Percentiles rank a stretch among this genome's conserved stretches.
These are phyloP conservation scores for Seiridium unicorne DNA, from an alignment of 2,329 filamentous ascomycete species.

Conservation along the genomic window DNA sequence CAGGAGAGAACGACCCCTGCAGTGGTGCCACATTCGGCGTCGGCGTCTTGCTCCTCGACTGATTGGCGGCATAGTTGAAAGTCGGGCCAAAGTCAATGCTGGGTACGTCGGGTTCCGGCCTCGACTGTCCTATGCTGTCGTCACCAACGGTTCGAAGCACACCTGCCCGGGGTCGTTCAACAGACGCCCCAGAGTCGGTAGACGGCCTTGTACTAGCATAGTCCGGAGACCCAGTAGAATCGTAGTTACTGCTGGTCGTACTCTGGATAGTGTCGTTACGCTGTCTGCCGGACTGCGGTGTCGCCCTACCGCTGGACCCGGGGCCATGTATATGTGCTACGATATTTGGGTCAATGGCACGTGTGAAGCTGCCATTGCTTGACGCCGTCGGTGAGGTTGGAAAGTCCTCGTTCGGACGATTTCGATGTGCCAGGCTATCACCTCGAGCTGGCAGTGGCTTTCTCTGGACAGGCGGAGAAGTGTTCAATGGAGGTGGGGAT, in stretches of 20 bases:
- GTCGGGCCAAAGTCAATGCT: constrained; percentile 85
- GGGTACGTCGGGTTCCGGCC: constrained; percentile 54
- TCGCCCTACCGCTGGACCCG: constrained; percentile 23
- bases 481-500: constrained; percentile 30
- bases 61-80: constrained; percentile 54
- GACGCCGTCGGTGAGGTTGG: constrained; percentile 32
- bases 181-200: constrained; percentile 45
- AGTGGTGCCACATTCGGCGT: constrained; percentile 14
- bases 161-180: constrained; percentile 72
- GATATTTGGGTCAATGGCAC: constrained; percentile 45
- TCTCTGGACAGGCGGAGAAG: constrained; percentile 42
- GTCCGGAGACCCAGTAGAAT: constrained; percentile 69
- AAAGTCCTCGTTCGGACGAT: constrained; percentile 35
- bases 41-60: constrained; percentile 30
- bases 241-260: constrained; percentile 43
- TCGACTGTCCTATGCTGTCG: constrained; percentile 10
- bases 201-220: constrained; percentile 71
- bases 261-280: constrained; percentile 37
- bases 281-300: constrained; percentile 18
- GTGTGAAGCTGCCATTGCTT: constrained; percentile 36
- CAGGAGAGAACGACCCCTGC: neutral
- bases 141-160: constrained; percentile 76
- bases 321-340: constrained; percentile 43
- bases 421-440: constrained; percentile 33
- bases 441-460: constrained; percentile 50